Percentiles rank a stretch among this genome's conserved stretches.
Conservation (phyloP, 306 rosid genomes). For the Cucurbita argyrosperma region DNA sequence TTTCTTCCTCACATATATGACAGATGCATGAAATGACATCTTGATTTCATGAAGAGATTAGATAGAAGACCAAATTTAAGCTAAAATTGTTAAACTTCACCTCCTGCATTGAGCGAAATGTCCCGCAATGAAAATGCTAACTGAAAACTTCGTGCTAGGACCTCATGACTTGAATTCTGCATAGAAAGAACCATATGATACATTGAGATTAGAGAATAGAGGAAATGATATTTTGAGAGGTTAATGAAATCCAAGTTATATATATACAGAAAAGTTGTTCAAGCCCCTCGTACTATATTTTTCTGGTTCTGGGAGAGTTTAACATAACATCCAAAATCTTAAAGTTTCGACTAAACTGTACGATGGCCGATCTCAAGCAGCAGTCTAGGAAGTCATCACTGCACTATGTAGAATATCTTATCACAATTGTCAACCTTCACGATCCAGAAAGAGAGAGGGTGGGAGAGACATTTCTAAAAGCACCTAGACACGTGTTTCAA, state of each 20-base stretch:
- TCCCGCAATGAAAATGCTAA: slow-evolving; percentile 70
- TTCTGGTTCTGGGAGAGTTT: neutral
- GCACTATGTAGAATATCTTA: too few relatives aligned
- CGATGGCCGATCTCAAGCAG: neutral
- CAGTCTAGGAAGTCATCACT: too few relatives aligned
- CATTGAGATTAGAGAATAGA: neutral
- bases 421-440: too few relatives aligned
- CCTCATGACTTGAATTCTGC: slow-evolving; percentile 75
- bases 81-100: slow-evolving; percentile 26
- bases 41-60: neutral
- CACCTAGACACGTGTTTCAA: too few relatives aligned
- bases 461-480: too few relatives aligned
- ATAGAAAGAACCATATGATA: slow-evolving; percentile 2
- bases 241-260: neutral
- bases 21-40: neutral
- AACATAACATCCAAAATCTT: neutral
- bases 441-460: too few relatives aligned
- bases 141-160: slow-evolving; percentile 71
- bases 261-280: neutral
- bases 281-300: neutral
- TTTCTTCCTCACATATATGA: neutral
- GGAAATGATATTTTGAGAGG: neutral
- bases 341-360: neutral
- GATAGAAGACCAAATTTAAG: neutral
- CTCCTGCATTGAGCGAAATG: slow-evolving; percentile 52